A percentile compares a stretch with the other conserved stretches of the same genome.
Conservation (phyloP, 352 stramenopile species). For the Phytophthora hybrid region DNA sequence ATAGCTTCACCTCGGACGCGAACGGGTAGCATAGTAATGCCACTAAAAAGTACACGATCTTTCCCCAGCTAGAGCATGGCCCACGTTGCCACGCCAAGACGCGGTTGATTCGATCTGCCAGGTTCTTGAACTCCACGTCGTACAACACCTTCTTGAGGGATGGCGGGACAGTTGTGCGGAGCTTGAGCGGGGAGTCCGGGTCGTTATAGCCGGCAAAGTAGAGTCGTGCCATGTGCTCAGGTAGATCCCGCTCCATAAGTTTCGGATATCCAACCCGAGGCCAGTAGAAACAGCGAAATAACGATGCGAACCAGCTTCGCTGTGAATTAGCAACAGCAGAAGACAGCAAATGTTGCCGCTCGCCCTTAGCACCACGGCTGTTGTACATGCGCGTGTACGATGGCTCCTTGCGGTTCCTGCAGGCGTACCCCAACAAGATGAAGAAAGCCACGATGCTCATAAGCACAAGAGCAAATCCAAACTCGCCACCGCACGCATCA, state of each 20-base stretch:
- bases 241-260: slow-evolving; percentile 79
- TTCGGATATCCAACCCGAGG: slow-evolving; percentile 81
- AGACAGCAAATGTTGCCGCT: slow-evolving; percentile 73
- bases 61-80: slow-evolving; percentile 60
- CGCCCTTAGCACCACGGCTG: slow-evolving; percentile 53
- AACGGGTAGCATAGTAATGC: slow-evolving; percentile 78
- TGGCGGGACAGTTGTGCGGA: slow-evolving; percentile 66
- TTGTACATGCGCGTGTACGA: slow-evolving; percentile 66
- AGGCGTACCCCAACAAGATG: slow-evolving; percentile 78
- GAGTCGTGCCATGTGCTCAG: slow-evolving; percentile 82
- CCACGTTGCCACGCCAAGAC: slow-evolving; percentile 61
- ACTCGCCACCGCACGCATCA: slow-evolving; percentile 76
- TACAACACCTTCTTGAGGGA: slow-evolving; percentile 75
- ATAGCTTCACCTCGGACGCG: slow-evolving; percentile 67
- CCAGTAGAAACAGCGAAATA: slow-evolving; percentile 80
- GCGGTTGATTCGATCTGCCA: slow-evolving; percentile 75
- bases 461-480: slow-evolving; percentile 74
- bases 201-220: slow-evolving; percentile 80
- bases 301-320: slow-evolving; percentile 58
- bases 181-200: slow-evolving; percentile 60
- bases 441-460: slow-evolving; percentile 76
- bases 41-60: slow-evolving; percentile 69
- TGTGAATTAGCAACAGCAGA: slow-evolving; percentile 66
- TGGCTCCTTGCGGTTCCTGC: slow-evolving; percentile 74
- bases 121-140: slow-evolving; percentile 66